phyloP scores from a whole-genome alignment of 805 yeast species.

The Candida pini region DNA sequence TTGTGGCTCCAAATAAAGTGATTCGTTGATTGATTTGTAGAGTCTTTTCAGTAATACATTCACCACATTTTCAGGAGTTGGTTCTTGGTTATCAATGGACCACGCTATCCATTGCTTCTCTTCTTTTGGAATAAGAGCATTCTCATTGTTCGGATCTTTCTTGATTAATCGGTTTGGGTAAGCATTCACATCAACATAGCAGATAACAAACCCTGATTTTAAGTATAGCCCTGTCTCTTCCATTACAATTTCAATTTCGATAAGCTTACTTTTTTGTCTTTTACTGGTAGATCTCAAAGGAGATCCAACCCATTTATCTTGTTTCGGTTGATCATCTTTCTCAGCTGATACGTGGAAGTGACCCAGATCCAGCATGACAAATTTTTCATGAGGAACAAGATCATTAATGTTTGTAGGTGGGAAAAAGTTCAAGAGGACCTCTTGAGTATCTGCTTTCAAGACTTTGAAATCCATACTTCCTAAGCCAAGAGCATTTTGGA shows the following conservation, averaged over 20 bases:
- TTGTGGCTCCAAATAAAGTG: conserved; percentile 12
- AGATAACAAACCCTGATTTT: conserved; percentile 45
- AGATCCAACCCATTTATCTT: neutral
- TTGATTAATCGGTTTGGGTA: conserved; percentile 13
- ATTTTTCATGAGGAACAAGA: conserved; percentile 46
- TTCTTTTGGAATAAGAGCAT: conserved; percentile 3
- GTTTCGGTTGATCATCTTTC: conserved; percentile 1
- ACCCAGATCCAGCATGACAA: conserved; percentile 47
- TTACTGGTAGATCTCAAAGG: neutral
- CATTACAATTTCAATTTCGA: conserved; percentile 38
- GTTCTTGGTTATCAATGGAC: conserved; percentile 28
- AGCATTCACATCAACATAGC: conserved; percentile 31
- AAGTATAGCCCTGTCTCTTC: conserved; percentile 52
- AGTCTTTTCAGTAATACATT: conserved; percentile 42
- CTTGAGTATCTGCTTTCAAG: conserved; percentile 25
- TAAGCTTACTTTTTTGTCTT: conserved; percentile 18
- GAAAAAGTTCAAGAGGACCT: conserved; percentile 36
- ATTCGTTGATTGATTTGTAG: conserved; percentile 38
- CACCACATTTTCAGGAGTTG: conserved; percentile 31
- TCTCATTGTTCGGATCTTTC: conserved; percentile 4
- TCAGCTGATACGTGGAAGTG: conserved; percentile 30
- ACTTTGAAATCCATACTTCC: conserved; percentile 55
- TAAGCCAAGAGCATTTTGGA: conserved; percentile 50
- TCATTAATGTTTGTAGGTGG: conserved; percentile 57
- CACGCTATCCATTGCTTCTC: conserved; percentile 26